Evolutionary conservation across 371 early-diverging fungal species (phyloP).

Genomic region (Syncephalastrum racemosum): DNA sequence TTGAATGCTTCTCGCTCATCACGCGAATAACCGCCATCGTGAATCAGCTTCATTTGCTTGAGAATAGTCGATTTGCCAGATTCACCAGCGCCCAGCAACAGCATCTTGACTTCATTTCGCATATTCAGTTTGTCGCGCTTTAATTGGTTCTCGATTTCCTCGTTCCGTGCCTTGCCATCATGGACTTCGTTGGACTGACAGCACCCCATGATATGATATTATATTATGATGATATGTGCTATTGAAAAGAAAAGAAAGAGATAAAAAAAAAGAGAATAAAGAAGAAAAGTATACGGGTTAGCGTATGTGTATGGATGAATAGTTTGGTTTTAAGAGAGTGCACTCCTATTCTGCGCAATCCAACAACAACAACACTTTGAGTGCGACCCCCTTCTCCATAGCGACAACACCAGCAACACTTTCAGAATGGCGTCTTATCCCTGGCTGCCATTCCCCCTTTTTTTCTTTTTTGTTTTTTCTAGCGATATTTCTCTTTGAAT

Average conservation of each 20-base stretch:
- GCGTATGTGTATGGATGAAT: no score
- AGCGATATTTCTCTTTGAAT: no score
- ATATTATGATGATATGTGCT: conserved; percentile 3
- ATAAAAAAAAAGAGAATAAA: conserved; percentile 7
- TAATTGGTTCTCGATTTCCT: conserved; percentile 86
- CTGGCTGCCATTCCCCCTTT: no score
- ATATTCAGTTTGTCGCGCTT: conserved; percentile 73
- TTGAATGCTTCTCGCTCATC: conserved; percentile 89
- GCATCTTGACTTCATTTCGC: conserved; percentile 85
- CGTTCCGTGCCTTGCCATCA: conserved; percentile 76
- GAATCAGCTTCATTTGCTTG: conserved; percentile 97
- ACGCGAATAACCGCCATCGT: conserved; percentile 85
- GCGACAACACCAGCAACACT: no score
- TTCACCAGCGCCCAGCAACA: conserved; percentile 86
- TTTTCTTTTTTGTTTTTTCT: no score
- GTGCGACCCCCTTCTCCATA: no score
- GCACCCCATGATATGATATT: conserved; percentile 74
- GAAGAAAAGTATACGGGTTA: conserved; percentile 6
- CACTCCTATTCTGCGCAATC: no score
- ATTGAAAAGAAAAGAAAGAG: neutral
- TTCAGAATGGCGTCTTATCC: no score
- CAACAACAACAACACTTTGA: no score
- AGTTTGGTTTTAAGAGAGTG: no score
- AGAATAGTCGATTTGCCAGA: conserved; percentile 96
- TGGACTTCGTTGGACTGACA: conserved; percentile 76